Percentiles rank a stretch among this genome's conserved stretches.
These are phyloP conservation scores for Dimocarpus longan DNA, from an alignment of 345 rosid species.

Conservation along the genomic window DNA sequence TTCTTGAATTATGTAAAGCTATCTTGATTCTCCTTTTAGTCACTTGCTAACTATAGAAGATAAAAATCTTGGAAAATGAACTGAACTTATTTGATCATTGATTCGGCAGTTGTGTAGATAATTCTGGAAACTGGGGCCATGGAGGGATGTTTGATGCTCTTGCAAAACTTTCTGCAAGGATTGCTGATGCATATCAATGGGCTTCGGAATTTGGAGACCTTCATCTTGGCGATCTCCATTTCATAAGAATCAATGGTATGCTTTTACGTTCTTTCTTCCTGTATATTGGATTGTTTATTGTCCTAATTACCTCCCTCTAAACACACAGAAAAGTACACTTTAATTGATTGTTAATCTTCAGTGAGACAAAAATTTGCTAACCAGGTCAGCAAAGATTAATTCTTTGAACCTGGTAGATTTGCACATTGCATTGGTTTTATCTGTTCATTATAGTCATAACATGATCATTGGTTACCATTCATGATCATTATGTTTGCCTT, in stretches of 20 bases:
- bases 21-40: background rate
- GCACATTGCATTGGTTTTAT: background rate
- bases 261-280: conserved; percentile 2
- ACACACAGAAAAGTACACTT: background rate
- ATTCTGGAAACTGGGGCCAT: conserved; percentile 90
- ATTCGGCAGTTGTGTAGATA: conserved; percentile 71
- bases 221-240: conserved; percentile 87
- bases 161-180: conserved; percentile 49
- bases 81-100: conserved; percentile 19
- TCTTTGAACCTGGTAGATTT: background rate
- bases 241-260: conserved; percentile 64
- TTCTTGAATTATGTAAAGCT: background rate
- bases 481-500: background rate
- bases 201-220: conserved; percentile 76
- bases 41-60: background rate
- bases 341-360: background rate
- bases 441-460: background rate
- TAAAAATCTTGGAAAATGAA: conserved; percentile 4
- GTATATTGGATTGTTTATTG: background rate
- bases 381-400: background rate
- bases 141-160: conserved; percentile 89
- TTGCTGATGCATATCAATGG: conserved; percentile 58
- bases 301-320: background rate
- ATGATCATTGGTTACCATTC: background rate
- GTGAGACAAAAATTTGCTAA: background rate